Conservation (phyloP, 306 rosid species). For the Castanopsis chinensis region DNA sequence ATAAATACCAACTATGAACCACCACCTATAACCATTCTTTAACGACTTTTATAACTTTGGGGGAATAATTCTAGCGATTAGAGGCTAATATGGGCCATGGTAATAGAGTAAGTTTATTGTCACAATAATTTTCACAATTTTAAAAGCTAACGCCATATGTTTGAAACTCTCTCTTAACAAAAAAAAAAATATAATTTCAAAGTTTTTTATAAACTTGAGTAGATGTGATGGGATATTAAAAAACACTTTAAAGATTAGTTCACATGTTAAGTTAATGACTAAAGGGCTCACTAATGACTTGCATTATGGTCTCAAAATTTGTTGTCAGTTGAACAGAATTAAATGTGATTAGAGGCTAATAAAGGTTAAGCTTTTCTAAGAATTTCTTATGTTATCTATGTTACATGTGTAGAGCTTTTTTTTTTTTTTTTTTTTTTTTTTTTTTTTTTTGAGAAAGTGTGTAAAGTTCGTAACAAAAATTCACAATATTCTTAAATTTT, state of each 20-base stretch:
- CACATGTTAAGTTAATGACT: background rate
- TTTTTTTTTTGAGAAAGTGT: too few relatives aligned
- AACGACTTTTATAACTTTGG: background rate
- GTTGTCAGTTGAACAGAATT: background rate
- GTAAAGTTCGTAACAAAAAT: too few relatives aligned
- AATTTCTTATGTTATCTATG: too few relatives aligned
- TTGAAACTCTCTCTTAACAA: too few relatives aligned
- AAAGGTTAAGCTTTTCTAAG: background rate
- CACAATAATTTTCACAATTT: too few relatives aligned
- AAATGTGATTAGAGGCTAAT: background rate
- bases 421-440: too few relatives aligned
- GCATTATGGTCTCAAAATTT: background rate
- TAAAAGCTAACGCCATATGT: too few relatives aligned
- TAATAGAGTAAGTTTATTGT: too few relatives aligned
- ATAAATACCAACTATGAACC: background rate
- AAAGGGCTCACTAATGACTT: background rate
- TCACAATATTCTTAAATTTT: too few relatives aligned
- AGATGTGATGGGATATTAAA: background rate
- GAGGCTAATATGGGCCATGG: background rate
- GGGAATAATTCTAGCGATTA: background rate
- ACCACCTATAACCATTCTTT: background rate
- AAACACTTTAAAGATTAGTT: background rate
- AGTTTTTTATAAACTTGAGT: too few relatives aligned
- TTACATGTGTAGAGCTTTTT: too few relatives aligned
- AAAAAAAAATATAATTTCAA: too few relatives aligned